Base-by-base conservation (phyloP, 441 rosid genomes). In the Erodium moschatum region DNA sequence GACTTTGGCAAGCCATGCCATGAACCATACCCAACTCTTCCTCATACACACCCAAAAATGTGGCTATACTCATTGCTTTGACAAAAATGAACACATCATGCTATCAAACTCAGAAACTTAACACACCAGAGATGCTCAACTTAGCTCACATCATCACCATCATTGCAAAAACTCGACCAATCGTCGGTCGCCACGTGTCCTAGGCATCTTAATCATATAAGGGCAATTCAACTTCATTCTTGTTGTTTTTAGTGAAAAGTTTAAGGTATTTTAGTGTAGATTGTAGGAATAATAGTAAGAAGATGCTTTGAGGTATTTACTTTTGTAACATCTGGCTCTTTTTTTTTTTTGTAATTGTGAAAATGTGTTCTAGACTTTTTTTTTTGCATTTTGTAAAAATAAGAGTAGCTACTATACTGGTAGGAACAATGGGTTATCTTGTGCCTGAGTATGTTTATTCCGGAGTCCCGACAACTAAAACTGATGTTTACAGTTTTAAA, bases 401-500 rank as follows among this genome's bases (percentile, higher is more conserved):
- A n/a, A 81, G 97, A 15, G 85, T 80, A 9, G 87, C 87, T 11
- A 91, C 93, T 0, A 84, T 91, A 60, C 96, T 96, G 0, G 91
- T 88, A 0, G 94, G 94, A 56, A 89, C 94, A 7, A 89, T 85
- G 85, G 97, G 94, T 5, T 91, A 89, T 76, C 85, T 89, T 2
- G 92, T 94, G 4, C 96, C 97, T 3, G 96, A 89, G 80, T 87
- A 89, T 40, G 92, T 91, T 9, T 86, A 85, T 65, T 79, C 79
- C 0, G 92, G 97, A 7, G 73, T 87, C n/a, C 94, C 96, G 2
- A 73, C 94, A 0, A 80, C 70, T 54, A 86, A 89, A 79, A 77
- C 89, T 0, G 94, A 89, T 44, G 92, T 89, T 68, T 91, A 87
- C 87, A 89, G 96, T 84, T 89, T 83, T 15, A n/a, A n/a, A n/a